Evolutionary conservation across 345 rosid genomes (phyloP), one percentile per base, ranked within the genome.

Genomic region (Sisymbrium altissimum): DNA sequence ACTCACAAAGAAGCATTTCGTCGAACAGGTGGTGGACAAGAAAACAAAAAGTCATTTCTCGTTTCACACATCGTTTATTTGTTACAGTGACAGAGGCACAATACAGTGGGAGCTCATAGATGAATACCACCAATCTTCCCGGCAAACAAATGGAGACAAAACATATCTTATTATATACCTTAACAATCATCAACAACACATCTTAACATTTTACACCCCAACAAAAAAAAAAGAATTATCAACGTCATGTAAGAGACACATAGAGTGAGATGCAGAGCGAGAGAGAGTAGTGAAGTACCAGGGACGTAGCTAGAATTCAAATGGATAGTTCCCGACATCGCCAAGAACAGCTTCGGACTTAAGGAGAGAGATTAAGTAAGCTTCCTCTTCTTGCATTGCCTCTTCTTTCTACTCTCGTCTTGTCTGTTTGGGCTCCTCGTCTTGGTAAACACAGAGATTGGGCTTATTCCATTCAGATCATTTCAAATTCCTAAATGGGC

Each of bases 1-100:
- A 30, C 32, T 30, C 33, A 53, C 15, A 1, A 11, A 27, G 46
- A 75, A 9, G 11, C 74, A 76, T 70, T 70, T 55, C 71, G 48
- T 76, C 80, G 75, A 76, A 70, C 75, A 64, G 3, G n/a, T 70
- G 65, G 79, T 54, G 71, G 66, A 10, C 78, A 58, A 56, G 43
- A 57, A 25, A 33, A 52, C 19, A 50, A 75, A 38, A 54, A 33
- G 0, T 3, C 2, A 36, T 41, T 19, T 74, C 0, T 64, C 33
- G 7, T 8, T 2, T 10, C 13, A 30, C 9, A 38, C 27, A 33
- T 2, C 13, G 2, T 1, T 35, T n/a, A 23, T n/a, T 44, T 6
- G 15, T 10, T 14, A 53, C 36, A 73, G 19, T 43, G 15, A 65
- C 1, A 55, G 9, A 32, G 19, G 14, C n/a, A 64, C 18, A 43